Evolutionary conservation across 306 rosid species (phyloP), one percentile per base, ranked within the genome.

Genomic region (Cicer pinnatifidum): DNA sequence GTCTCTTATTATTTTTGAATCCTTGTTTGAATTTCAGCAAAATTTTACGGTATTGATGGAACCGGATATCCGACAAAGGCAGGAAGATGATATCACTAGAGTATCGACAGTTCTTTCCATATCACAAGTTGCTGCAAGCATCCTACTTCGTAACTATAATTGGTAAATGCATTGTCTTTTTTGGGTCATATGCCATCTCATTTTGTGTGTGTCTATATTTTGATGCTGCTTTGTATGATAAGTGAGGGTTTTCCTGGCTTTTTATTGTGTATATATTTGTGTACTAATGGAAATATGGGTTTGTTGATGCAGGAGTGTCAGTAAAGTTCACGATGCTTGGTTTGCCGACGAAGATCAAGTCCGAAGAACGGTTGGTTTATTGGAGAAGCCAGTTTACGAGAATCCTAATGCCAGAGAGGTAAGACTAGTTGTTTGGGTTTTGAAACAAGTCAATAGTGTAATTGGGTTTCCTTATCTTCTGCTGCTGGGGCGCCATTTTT

Each of bases 301-400:
- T 51, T 75, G 54, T 63, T 79, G 70, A 75, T 71, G 72, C 81
- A 83, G 86, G 96, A 89, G 83, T 58, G 85, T 86, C 19, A 87
- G 85, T 74, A 88, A 83, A 64, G 84, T 91, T 57, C 88, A 83
- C 33, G 97, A 91, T 73, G 85, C 82, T 33, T 91, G 97, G 97
- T 91, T 91, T 78, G 90, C 87, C 69, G 87, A 91, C 43, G 96
- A 91, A 84, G 78, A 71, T 52, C 53, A 48, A 65, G 96, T 88
- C 39, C 80, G 96, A 38, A 84, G 76, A 68, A 37, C 60, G 44
- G 86, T 88, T 80, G 97, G 96, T 69, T 86, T 91, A 82, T 82
- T 87, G 83, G 88, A 82, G 66, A 76, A 53, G 67, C 83, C 83
- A 38, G 83, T 82, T 53, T 68, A 76, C 38, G 83, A 43, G 44